Conservation (phyloP, 2,329 filamentous ascomycete genomes). For the Purpureocillium lavendulum region DNA sequence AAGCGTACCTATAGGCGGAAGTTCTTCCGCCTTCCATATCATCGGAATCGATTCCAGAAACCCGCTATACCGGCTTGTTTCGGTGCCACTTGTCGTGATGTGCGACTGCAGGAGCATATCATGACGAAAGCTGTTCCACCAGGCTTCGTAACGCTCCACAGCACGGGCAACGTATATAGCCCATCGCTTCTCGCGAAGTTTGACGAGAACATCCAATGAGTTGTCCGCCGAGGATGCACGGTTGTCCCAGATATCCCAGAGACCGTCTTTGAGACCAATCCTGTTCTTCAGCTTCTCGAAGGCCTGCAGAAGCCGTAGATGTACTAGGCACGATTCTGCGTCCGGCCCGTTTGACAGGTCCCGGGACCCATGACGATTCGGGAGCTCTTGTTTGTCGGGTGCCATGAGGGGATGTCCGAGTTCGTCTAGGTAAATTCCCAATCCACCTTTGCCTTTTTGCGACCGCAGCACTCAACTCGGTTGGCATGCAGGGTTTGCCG, state of each 20-base stretch:
- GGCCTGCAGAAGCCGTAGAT: conserved; percentile 58
- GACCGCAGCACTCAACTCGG: too few relatives aligned
- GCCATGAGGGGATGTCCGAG: too few relatives aligned
- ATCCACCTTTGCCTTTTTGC: too few relatives aligned
- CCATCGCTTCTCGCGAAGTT: conserved; percentile 59
- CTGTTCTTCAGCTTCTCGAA: conserved; percentile 54
- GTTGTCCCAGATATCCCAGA: conserved; percentile 49
- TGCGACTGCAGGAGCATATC: conserved; percentile 11
- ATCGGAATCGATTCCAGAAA: neutral
- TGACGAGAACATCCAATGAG: conserved; percentile 28
- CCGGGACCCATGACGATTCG: too few relatives aligned
- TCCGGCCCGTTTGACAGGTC: neutral
- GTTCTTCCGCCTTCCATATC: neutral
- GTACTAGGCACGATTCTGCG: conserved; percentile 19
- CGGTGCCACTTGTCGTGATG: conserved; percentile 8
- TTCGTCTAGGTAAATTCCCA: too few relatives aligned
- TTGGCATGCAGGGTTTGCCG: too few relatives aligned
- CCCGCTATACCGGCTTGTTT: neutral
- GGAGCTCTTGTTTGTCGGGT: too few relatives aligned
- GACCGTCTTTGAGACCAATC: conserved; percentile 39
- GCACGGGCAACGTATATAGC: conserved; percentile 55
- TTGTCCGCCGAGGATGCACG: conserved; percentile 2
- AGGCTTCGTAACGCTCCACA: conserved; percentile 52
- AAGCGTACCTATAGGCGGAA: neutral
- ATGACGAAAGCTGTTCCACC: conserved; percentile 35